Conservation (phyloP, 1,139 yeast species). For the Sugiyamaella novakii region DNA sequence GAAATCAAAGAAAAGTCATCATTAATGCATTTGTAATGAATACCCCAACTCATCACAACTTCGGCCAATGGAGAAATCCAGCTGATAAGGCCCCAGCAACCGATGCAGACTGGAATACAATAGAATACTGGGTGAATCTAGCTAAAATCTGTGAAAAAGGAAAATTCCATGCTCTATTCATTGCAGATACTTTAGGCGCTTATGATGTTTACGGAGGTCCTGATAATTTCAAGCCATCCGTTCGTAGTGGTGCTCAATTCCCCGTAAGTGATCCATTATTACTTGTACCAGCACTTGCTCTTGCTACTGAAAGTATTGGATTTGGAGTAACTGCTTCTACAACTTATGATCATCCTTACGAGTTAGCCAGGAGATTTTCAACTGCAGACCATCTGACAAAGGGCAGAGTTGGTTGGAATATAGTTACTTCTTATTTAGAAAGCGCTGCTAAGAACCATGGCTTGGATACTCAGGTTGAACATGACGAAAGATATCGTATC, state of each 20-base stretch:
- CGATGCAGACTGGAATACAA: constrained; percentile 64
- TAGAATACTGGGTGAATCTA: constrained; percentile 52
- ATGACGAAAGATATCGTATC: constrained; percentile 45
- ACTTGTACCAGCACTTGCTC: constrained; percentile 46
- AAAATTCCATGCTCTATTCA: constrained; percentile 49
- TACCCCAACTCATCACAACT: constrained; percentile 21
- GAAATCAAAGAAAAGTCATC: constrained; percentile 16
- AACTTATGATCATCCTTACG: constrained; percentile 48
- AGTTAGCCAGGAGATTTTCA: constrained; percentile 46
- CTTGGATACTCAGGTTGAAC: constrained; percentile 38
- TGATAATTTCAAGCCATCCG: constrained; percentile 40
- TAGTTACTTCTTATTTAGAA: constrained; percentile 44
- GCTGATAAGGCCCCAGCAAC: constrained; percentile 87
- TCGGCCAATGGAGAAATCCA: constrained; percentile 52
- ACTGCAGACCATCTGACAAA: constrained; percentile 47
- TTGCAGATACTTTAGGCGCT: constrained; percentile 53
- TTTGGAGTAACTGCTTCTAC: constrained; percentile 49
- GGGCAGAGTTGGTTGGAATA: constrained; percentile 51
- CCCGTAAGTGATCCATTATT: constrained; percentile 47
- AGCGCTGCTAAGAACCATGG: constrained; percentile 43
- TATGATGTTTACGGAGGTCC: constrained; percentile 51
- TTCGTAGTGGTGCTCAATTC: constrained; percentile 45
- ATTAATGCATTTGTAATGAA: constrained; percentile 19
- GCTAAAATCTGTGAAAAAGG: constrained; percentile 52
- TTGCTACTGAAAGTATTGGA: constrained; percentile 44